Evolutionary conservation across 2,329 filamentous ascomycete species (phyloP).

Genomic region (Xylaria sp.): DNA sequence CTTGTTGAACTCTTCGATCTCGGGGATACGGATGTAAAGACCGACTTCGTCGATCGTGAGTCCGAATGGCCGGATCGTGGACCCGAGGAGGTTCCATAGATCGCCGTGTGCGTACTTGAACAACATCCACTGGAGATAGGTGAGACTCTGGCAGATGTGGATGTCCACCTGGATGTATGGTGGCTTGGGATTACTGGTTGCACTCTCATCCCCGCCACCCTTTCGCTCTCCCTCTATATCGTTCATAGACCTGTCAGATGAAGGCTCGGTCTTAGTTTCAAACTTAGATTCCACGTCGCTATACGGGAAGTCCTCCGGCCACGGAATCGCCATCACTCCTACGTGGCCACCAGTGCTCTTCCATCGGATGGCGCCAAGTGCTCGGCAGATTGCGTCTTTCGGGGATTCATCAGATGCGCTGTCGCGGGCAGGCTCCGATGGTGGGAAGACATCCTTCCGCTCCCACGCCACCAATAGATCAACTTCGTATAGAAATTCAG

Average conservation of each 20-base stretch:
- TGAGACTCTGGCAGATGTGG: conserved; percentile 59
- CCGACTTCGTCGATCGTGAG: conserved; percentile 73
- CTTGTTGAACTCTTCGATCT: conserved; percentile 71
- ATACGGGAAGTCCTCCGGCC: conserved; percentile 53
- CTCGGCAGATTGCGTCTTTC: conserved; percentile 50
- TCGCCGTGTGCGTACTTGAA: conserved; percentile 81
- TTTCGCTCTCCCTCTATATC: background rate
- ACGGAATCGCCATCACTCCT: conserved; percentile 66
- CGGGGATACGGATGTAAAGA: conserved; percentile 72
- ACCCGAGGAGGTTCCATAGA: conserved; percentile 72
- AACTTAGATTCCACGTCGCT: background rate
- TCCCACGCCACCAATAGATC: conserved; percentile 71
- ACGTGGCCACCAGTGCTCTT: conserved; percentile 46
- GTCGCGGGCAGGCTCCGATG: conserved; percentile 36
- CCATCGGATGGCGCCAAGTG: conserved; percentile 59
- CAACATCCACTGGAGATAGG: conserved; percentile 68
- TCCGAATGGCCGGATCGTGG: conserved; percentile 71
- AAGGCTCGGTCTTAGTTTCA: background rate
- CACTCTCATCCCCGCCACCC: conserved; percentile 29
- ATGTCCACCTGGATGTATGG: conserved; percentile 76
- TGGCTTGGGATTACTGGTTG: conserved; percentile 21
- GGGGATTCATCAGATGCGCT: conserved; percentile 21
- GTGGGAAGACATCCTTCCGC: conserved; percentile 35
- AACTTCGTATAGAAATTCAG: conserved; percentile 51
- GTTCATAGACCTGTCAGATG: background rate